Conservation (phyloP, 2,329 filamentous ascomycete genomes). For the Colletotrichum scovillei region DNA sequence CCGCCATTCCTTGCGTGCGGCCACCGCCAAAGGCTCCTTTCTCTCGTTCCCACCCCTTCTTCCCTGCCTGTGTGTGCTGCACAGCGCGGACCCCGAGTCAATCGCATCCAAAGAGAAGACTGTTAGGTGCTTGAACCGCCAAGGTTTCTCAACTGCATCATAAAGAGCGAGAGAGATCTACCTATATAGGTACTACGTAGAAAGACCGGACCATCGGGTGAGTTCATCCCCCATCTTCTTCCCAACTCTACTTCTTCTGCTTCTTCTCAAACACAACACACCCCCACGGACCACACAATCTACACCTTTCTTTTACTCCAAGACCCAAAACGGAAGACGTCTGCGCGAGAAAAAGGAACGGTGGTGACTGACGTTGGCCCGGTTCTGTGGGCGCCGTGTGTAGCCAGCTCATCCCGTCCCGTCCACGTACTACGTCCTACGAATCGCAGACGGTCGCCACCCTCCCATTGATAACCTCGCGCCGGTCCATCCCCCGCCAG, state of each 20-base stretch:
- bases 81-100: neutral
- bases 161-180: neutral
- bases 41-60: neutral
- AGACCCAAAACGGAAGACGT: neutral
- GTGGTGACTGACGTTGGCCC: conserved; percentile 21
- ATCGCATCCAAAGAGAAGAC: neutral
- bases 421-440: neutral
- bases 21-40: neutral
- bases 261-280: neutral
- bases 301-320: neutral
- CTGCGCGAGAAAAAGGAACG: neutral
- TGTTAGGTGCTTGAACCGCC: neutral
- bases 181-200: neutral
- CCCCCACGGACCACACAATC: neutral
- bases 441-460: conserved; percentile 35
- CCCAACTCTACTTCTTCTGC: neutral
- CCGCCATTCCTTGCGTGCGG: neutral
- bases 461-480: conserved; percentile 42
- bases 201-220: neutral
- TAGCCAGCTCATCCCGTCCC: conserved; percentile 3
- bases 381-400: conserved; percentile 7
- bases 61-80: neutral
- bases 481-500: conserved; percentile 34
- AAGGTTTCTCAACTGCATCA: neutral
- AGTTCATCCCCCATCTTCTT: neutral